Percentiles rank a stretch among this genome's conserved stretches.
These are phyloP conservation scores for Fraxinus nigra DNA, from an alignment of 305 asterid genomes.

Conservation along the genomic window DNA sequence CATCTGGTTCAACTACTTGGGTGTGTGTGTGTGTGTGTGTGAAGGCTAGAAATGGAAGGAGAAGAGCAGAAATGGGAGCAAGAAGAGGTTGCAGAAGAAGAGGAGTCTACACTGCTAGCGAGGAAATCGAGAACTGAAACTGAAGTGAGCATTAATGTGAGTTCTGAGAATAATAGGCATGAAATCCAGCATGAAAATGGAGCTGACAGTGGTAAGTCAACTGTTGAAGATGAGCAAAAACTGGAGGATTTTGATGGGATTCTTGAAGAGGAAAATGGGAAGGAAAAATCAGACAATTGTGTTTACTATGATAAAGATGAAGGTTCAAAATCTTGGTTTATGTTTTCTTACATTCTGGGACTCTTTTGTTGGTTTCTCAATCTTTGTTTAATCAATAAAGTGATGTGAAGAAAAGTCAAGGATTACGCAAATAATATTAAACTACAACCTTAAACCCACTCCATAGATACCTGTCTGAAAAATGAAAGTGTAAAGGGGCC, in stretches of 20 bases:
- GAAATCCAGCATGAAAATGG: slow-evolving; percentile 15
- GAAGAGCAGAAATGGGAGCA: slow-evolving; percentile 46
- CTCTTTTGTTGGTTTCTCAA: slow-evolving; percentile 1
- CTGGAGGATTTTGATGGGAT: not conserved
- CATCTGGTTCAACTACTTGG: not conserved
- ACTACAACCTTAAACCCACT: not conserved
- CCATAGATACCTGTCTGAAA: slow-evolving; percentile 4
- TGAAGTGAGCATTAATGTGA: slow-evolving; percentile 2
- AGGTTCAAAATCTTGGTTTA: slow-evolving; percentile 21
- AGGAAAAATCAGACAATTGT: slow-evolving; percentile 13
- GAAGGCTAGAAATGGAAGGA: slow-evolving; percentile 42
- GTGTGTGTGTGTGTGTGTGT: not conserved
- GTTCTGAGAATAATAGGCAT: slow-evolving; percentile 17
- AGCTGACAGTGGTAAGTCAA: slow-evolving; percentile 15
- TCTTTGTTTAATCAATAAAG: not conserved
- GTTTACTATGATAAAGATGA: slow-evolving; percentile 36
- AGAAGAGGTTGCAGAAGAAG: slow-evolving; percentile 35
- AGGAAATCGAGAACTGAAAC: slow-evolving; percentile 27
- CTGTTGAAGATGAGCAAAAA: slow-evolving; percentile 3
- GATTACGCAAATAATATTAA: not conserved
- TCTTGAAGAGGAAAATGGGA: not conserved
- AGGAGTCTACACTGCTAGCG: slow-evolving; percentile 30
- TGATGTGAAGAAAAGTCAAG: not conserved
- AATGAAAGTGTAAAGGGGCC: slow-evolving; percentile 4
- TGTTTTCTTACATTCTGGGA: not conserved